Evolutionary conservation across 305 asterid species (phyloP).

Genomic region (Fraxinus angustifolia): DNA sequence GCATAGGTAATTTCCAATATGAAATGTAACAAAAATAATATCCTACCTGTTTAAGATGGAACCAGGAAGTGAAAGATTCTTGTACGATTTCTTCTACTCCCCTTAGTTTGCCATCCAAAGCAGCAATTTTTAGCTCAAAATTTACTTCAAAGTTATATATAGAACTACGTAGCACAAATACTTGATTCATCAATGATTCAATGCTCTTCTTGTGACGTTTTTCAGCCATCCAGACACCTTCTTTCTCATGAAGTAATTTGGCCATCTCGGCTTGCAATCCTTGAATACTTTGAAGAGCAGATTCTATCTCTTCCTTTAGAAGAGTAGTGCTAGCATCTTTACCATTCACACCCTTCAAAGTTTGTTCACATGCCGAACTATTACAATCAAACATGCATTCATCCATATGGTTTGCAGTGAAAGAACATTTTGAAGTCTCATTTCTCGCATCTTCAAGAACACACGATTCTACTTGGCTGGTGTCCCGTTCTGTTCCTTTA

Average conservation of each 20-base stretch:
- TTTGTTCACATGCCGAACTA: conserved; percentile 26
- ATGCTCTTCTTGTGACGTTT: conserved; percentile 47
- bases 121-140: conserved; percentile 41
- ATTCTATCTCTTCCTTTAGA: conserved; percentile 70
- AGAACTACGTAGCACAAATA: conserved; percentile 45
- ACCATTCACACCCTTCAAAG: conserved; percentile 33
- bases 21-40: background rate
- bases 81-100: conserved; percentile 49
- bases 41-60: conserved; percentile 67
- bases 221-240: conserved; percentile 52
- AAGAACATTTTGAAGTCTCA: conserved; percentile 16
- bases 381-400: conserved; percentile 20
- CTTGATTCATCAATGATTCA: conserved; percentile 43
- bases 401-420: conserved; percentile 12
- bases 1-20: background rate
- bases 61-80: conserved; percentile 53
- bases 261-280: conserved; percentile 70
- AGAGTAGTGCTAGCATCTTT: conserved; percentile 56
- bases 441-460: conserved; percentile 26
- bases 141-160: conserved; percentile 58
- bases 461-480: conserved; percentile 27
- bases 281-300: conserved; percentile 63
- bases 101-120: conserved; percentile 54
- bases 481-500: conserved; percentile 35
- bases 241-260: conserved; percentile 55